phyloP scores from a whole-genome alignment of 192 early-diverging fungal genomes.

The Mortierella hygrophila region DNA sequence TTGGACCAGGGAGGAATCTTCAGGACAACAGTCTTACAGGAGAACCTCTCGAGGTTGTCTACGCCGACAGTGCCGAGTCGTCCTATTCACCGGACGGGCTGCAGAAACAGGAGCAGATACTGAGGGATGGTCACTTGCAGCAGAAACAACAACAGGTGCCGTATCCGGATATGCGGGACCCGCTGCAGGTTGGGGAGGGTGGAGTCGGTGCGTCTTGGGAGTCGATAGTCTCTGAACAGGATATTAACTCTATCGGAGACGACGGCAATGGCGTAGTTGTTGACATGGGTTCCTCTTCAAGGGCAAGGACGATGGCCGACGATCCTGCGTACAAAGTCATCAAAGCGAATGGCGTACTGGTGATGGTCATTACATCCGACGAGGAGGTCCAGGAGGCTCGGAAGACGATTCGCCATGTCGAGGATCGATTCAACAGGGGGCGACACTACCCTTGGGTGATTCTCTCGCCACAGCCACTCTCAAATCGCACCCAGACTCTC shows the following conservation, averaged over 20 bases:
- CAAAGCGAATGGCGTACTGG: slow-evolving; percentile 54
- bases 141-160: not conserved
- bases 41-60: not conserved
- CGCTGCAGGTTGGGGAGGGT: not conserved
- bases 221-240: not conserved
- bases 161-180: not conserved
- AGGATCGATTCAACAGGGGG: slow-evolving; percentile 73
- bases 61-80: not conserved
- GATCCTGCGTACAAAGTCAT: slow-evolving; percentile 12
- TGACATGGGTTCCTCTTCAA: not conserved
- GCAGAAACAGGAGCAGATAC: not conserved
- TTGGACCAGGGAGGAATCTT: not conserved
- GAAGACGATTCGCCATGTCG: slow-evolving; percentile 66
- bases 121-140: not conserved
- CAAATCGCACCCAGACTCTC: slow-evolving; percentile 62
- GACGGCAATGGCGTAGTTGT: not conserved
- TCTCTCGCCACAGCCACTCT: slow-evolving; percentile 75
- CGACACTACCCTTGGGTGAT: slow-evolving; percentile 82
- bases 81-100: not conserved
- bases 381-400: slow-evolving; percentile 64
- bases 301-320: not conserved
- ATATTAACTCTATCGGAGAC: not conserved
- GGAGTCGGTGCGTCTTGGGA: not conserved
- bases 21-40: not conserved
- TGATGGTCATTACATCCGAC: slow-evolving; percentile 65